Conservation (phyloP, 1,284 basidiomycete genomes). For the Apiotrichum brassicae region DNA sequence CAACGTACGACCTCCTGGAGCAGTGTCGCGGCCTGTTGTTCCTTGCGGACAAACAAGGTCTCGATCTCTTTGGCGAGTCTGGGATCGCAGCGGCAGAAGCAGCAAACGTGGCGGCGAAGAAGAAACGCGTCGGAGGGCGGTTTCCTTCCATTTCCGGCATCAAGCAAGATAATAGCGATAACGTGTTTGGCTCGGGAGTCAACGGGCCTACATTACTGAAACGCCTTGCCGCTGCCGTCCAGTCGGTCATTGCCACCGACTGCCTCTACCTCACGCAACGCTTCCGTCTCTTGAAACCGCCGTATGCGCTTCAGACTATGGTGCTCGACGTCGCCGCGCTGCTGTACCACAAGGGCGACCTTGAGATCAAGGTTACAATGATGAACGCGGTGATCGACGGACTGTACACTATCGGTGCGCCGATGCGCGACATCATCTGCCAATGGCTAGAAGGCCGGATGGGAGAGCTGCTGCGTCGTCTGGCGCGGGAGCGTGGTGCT, state of each 20-base stretch:
- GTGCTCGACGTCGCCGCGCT: conserved; percentile 44
- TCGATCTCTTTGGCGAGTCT: conserved; percentile 27
- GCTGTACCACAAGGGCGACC: conserved; percentile 46
- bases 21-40: conserved; percentile 36
- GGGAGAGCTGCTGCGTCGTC: conserved; percentile 20
- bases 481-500: conserved; percentile 21
- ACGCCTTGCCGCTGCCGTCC: conserved; percentile 19
- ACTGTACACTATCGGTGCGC: conserved; percentile 33
- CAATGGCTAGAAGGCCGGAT: conserved; percentile 47
- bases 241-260: conserved; percentile 23
- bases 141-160: conserved; percentile 25
- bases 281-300: conserved; percentile 31
- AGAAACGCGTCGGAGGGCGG: conserved; percentile 11
- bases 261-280: conserved; percentile 25
- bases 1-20: conserved; percentile 33
- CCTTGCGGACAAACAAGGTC: conserved; percentile 27
- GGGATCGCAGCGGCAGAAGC: conserved; percentile 5
- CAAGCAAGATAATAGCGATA: neutral
- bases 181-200: conserved; percentile 1
- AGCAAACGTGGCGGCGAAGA: conserved; percentile 9
- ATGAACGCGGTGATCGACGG: conserved; percentile 33
- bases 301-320: conserved; percentile 35
- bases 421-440: conserved; percentile 49
- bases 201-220: conserved; percentile 17
- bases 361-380: conserved; percentile 39